Percentiles rank a stretch among this genome's conserved stretches.
These are phyloP conservation scores for Gracilaria gracilis DNA, from an alignment of 23 red algal species.

Conservation along the genomic window DNA sequence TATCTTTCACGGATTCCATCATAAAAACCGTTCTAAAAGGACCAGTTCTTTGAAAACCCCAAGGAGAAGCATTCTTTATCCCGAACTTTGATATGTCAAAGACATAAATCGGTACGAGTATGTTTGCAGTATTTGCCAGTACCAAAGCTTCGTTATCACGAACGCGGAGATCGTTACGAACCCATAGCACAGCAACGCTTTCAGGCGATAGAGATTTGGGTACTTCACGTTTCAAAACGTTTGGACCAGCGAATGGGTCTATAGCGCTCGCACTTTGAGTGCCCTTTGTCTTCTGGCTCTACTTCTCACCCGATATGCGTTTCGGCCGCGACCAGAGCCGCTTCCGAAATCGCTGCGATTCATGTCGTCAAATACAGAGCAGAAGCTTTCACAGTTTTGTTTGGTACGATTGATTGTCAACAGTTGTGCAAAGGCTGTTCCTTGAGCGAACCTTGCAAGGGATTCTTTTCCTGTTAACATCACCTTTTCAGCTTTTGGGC, in stretches of 20 bases:
- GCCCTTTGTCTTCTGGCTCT: neutral
- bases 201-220: slow-evolving; percentile 39
- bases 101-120: slow-evolving; percentile 80
- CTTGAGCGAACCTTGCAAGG: neutral
- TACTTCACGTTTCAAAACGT: neutral
- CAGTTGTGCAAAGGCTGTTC: neutral
- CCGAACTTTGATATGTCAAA: slow-evolving; percentile 70
- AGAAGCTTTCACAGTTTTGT: neutral
- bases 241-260: slow-evolving; percentile 51
- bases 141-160: slow-evolving; percentile 79
- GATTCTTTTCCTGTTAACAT: no score
- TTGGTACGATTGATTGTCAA: neutral
- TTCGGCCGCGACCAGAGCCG: neutral
- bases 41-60: slow-evolving; percentile 74
- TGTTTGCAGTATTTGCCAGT: slow-evolving; percentile 41
- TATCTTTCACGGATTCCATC: slow-evolving; percentile 70
- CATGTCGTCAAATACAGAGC: neutral
- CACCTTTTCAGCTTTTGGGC: neutral
- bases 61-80: slow-evolving; percentile 45
- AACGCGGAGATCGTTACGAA: slow-evolving; percentile 91
- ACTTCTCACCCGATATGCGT: neutral
- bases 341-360: neutral
- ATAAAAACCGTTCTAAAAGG: slow-evolving; percentile 80
- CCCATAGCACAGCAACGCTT: slow-evolving; percentile 75
- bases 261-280: neutral